Conservation (phyloP, 495 filamentous ascomycete species). For the Aspergillus kassunensis region DNA sequence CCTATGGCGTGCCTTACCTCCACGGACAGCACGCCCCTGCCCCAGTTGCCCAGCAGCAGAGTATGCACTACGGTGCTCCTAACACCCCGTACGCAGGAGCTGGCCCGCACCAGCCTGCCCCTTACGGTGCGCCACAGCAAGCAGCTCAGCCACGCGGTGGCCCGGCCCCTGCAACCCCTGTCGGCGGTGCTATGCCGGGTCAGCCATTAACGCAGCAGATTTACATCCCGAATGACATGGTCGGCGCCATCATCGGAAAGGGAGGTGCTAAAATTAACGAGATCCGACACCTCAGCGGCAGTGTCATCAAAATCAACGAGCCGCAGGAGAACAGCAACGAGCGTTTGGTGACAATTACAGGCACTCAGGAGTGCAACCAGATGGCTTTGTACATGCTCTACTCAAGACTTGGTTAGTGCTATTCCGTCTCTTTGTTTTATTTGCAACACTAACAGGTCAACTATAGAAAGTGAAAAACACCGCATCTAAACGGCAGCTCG, state of each 20-base stretch:
- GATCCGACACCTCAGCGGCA: constrained; percentile 92
- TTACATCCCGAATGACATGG: constrained; percentile 99
- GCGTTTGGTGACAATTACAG: constrained; percentile 93
- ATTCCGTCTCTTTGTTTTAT: constrained; percentile 16
- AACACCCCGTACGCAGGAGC: constrained; percentile 64
- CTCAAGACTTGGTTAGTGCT: constrained; percentile 86
- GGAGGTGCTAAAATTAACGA: constrained; percentile 99
- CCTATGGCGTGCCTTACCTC: constrained; percentile 68
- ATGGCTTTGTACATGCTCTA: constrained; percentile 99
- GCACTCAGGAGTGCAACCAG: constrained; percentile 95
- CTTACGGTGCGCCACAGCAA: constrained; percentile 59
- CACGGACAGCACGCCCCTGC: constrained; percentile 61
- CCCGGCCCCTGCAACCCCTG: constrained; percentile 58
- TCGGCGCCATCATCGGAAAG: constrained; percentile 98
- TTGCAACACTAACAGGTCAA: constrained; percentile 22
- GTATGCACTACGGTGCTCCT: constrained; percentile 70
- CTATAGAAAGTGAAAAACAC: constrained; percentile 80
- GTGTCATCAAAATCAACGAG: constrained; percentile 99
- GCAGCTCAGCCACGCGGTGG: constrained; percentile 52
- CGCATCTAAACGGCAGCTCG: constrained; percentile 47
- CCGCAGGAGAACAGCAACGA: constrained; percentile 99
- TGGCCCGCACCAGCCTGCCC: constrained; percentile 72
- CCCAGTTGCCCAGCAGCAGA: constrained; percentile 58
- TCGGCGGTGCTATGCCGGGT: constrained; percentile 72
- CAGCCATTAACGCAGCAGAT: constrained; percentile 96